Conservation (phyloP, 2,329 filamentous ascomycete species). For the Cytospora piceicola region DNA sequence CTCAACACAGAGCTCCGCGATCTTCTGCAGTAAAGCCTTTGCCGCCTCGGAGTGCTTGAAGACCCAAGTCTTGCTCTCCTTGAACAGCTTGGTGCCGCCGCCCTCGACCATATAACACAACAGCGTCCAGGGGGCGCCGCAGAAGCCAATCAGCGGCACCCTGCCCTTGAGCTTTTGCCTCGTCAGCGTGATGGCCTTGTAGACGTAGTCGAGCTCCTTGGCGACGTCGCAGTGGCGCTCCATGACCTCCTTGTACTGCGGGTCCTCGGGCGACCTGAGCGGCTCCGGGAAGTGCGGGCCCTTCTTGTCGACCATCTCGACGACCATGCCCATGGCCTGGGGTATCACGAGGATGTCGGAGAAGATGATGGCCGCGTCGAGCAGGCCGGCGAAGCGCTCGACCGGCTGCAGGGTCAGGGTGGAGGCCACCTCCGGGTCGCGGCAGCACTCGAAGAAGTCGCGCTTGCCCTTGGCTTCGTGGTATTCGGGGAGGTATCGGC, state of each 20-base stretch:
- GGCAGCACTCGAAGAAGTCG: constrained; percentile 98
- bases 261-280: constrained; percentile 76
- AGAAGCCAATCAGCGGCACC: constrained; percentile 95
- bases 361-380: constrained; percentile 98
- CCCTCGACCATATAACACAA: constrained; percentile 99
- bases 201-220: constrained; percentile 88
- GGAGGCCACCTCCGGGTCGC: constrained; percentile 87
- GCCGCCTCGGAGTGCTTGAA: constrained; percentile 84
- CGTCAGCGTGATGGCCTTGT: constrained; percentile 91
- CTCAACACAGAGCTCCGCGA: constrained; percentile 92
- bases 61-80: constrained; percentile 94
- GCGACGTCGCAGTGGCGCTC: constrained; percentile 80
- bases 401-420: constrained; percentile 93
- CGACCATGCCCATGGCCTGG: constrained; percentile 97
- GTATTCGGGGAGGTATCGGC: constrained; percentile 96
- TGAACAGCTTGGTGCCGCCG: constrained; percentile 92
- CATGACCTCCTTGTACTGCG: constrained; percentile 80
- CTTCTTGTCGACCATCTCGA: constrained; percentile 95
- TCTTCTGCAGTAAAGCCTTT: constrained; percentile 84
- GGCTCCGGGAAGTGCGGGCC: constrained; percentile 93
- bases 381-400: constrained; percentile 84
- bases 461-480: constrained; percentile 88
- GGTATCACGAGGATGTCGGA: constrained; percentile 97
- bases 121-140: constrained; percentile 94
- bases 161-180: constrained; percentile 83